phyloP scores from a whole-genome alignment of 176 grass and related monocot species.

The Poa pratensis region DNA sequence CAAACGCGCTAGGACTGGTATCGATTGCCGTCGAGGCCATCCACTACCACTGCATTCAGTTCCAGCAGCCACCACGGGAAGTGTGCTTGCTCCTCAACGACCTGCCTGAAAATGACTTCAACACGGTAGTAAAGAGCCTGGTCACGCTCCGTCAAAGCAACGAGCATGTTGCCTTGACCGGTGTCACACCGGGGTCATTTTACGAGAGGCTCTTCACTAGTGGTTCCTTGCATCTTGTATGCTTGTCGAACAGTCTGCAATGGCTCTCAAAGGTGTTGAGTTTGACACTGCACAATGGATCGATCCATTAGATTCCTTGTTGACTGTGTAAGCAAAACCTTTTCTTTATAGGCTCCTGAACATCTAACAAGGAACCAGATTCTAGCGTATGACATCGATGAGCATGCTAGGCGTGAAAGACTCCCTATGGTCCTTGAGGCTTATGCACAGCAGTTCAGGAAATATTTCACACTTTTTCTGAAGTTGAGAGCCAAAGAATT shows the following conservation, averaged over 20 bases:
- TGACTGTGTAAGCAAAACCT: not conserved
- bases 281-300: not conserved
- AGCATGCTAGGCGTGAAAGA: not conserved
- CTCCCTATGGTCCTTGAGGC: not conserved
- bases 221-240: not conserved
- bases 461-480: conserved; percentile 28
- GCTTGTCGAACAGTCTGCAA: not conserved
- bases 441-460: conserved; percentile 14
- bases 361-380: not conserved
- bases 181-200: conserved; percentile 32
- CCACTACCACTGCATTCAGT: not conserved
- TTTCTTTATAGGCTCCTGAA: conserved; percentile 13
- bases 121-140: not conserved
- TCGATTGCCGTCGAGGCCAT: not conserved
- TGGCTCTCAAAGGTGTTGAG: conserved; percentile 37
- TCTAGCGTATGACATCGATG: not conserved
- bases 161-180: not conserved
- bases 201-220: conserved; percentile 26
- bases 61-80: not conserved
- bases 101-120: conserved; percentile 11
- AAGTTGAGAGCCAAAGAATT: conserved; percentile 19
- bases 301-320: not conserved
- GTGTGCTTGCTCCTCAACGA: not conserved
- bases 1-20: conserved; percentile 20
- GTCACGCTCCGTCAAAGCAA: not conserved